Conservation (phyloP, 2,329 filamentous ascomycete genomes). For the Penicillium psychrosexuale region DNA sequence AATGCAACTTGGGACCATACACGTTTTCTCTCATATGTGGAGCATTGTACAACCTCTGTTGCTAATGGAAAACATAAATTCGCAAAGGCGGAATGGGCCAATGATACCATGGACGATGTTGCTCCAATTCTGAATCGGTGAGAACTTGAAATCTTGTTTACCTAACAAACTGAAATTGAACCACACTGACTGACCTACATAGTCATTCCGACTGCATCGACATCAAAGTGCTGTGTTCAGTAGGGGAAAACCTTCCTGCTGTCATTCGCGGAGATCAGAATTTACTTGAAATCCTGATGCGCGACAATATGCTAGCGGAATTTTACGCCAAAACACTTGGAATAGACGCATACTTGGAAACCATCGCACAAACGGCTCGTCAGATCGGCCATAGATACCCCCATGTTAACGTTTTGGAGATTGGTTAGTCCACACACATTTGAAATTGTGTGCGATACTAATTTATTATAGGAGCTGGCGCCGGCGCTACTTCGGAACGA, state of each 20-base stretch:
- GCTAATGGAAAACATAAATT: conserved; percentile 10
- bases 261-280: conserved; percentile 35
- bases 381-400: conserved; percentile 44
- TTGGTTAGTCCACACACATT: conserved; percentile 16
- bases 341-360: conserved; percentile 21
- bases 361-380: conserved; percentile 29
- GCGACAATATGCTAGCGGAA: conserved; percentile 34
- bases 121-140: conserved; percentile 12
- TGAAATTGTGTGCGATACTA: background rate
- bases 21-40: conserved; percentile 15
- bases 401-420: conserved; percentile 45
- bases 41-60: conserved; percentile 11
- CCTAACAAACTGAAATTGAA: background rate
- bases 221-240: conserved; percentile 8
- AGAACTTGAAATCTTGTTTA: background rate
- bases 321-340: conserved; percentile 33
- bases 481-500: conserved; percentile 13
- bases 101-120: conserved; percentile 11
- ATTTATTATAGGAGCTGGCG: conserved; percentile 14
- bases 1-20: conserved; percentile 6
- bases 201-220: conserved; percentile 13
- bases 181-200: conserved; percentile 1
- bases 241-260: conserved; percentile 36
- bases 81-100: conserved; percentile 10
- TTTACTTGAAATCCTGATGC: conserved; percentile 40